Percentiles rank a stretch among this genome's conserved stretches.
Evolutionary conservation across 495 filamentous ascomycete species (phyloP).

Genomic region (Penicillium lagena): DNA sequence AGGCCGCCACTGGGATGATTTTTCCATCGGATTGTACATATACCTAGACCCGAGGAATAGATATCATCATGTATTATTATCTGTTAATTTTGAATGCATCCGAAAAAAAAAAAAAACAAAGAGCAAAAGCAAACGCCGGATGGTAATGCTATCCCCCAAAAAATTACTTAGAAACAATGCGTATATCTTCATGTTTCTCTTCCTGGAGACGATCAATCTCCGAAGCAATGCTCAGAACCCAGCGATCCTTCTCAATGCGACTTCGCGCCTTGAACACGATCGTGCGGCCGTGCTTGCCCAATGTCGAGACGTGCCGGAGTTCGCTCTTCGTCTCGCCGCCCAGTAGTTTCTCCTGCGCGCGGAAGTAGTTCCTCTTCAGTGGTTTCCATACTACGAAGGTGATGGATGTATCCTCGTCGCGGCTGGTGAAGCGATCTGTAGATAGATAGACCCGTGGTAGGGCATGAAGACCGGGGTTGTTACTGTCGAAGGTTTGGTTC

Average conservation of each 20-base stretch:
- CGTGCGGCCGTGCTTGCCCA: conserved; percentile 58
- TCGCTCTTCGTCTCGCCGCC: no score
- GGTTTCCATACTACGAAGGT: conserved; percentile 72
- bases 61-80: conserved; percentile 21
- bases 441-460: conserved; percentile 57
- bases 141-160: not conserved
- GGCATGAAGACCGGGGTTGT: conserved; percentile 56
- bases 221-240: conserved; percentile 65
- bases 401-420: conserved; percentile 65
- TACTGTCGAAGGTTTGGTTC: conserved; percentile 64
- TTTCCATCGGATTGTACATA: not conserved
- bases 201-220: conserved; percentile 67
- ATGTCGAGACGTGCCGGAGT: conserved; percentile 44
- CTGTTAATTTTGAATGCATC: not conserved
- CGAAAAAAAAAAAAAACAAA: not conserved
- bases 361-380: conserved; percentile 52
- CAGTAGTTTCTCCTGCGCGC: conserved; percentile 29
- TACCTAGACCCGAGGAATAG: not conserved
- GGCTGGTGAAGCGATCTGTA: conserved; percentile 58
- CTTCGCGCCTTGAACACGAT: conserved; percentile 68
- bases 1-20: conserved; percentile 19
- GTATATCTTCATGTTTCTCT: conserved; percentile 49
- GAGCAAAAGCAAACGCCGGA: not conserved
- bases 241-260: conserved; percentile 66
- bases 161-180: conserved; percentile 40